Percentiles rank a stretch among this genome's conserved stretches.
Conservation (phyloP, 2,329 filamentous ascomycete species). For the Alternaria burnsii region DNA sequence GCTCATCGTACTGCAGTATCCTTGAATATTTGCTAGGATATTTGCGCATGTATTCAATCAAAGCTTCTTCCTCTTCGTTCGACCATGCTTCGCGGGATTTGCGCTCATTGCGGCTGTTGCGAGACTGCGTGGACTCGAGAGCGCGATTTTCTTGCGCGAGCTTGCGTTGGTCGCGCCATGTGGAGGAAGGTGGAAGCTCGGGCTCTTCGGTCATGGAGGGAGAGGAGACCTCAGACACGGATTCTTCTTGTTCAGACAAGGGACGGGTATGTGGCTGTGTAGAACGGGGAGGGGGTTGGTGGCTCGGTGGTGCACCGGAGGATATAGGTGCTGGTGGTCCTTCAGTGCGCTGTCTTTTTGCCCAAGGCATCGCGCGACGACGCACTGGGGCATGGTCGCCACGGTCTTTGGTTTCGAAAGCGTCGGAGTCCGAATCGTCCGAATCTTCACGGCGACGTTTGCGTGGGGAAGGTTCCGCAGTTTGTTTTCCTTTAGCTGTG, state of each 20-base stretch:
- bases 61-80: conserved; percentile 46
- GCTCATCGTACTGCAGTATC: conserved; percentile 50
- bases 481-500: conserved; percentile 40
- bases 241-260: conserved; percentile 27
- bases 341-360: conserved; percentile 35
- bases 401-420: conserved; percentile 55
- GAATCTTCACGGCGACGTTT: conserved; percentile 40
- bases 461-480: conserved; percentile 33
- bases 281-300: conserved; percentile 32
- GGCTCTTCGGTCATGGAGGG: conserved; percentile 38
- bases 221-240: conserved; percentile 32
- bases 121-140: not conserved
- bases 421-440: conserved; percentile 52
- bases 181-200: conserved; percentile 24
- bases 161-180: conserved; percentile 20
- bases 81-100: conserved; percentile 37
- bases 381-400: conserved; percentile 45
- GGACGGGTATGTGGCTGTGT: not conserved
- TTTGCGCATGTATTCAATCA: conserved; percentile 60
- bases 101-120: conserved; percentile 12
- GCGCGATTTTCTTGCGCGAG: conserved; percentile 31
- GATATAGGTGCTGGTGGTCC: conserved; percentile 23
- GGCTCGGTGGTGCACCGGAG: conserved; percentile 36
- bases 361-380: conserved; percentile 46
- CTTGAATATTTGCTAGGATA: conserved; percentile 58